Conservation (phyloP, 164 flowering plant species). For the Liriodendron chinense region DNA sequence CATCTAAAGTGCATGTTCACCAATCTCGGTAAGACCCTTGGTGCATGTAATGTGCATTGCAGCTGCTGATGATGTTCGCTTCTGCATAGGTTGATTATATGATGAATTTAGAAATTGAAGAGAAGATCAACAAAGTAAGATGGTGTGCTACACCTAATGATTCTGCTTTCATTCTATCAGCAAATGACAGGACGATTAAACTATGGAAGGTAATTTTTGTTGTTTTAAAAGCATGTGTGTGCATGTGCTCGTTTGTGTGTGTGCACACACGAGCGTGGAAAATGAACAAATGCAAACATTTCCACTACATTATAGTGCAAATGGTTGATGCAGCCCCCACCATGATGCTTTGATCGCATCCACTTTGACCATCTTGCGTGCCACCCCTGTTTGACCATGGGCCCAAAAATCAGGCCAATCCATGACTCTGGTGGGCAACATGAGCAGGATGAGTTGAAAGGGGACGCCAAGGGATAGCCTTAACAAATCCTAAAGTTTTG, state of each 20-base stretch:
- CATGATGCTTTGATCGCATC: no score
- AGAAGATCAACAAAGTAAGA: slow-evolving; percentile 65
- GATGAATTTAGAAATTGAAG: slow-evolving; percentile 82
- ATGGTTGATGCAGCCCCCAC: no score
- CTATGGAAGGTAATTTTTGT: slow-evolving; percentile 62
- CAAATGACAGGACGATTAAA: slow-evolving; percentile 78
- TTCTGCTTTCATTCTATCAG: slow-evolving; percentile 54
- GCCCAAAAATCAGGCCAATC: no score
- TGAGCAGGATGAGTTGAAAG: no score
- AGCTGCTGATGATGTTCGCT: slow-evolving; percentile 13
- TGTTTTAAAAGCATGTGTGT: neutral
- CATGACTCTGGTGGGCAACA: no score
- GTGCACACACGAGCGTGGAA: no score
- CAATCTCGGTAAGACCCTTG: neutral
- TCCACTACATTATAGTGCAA: no score
- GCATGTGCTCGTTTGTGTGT: neutral
- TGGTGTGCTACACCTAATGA: slow-evolving; percentile 59
- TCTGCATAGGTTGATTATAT: slow-evolving; percentile 68
- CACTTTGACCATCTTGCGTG: no score
- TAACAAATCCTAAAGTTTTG: no score
- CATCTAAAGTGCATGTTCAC: neutral
- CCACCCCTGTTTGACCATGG: no score
- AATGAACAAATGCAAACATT: no score
- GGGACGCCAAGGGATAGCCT: no score
- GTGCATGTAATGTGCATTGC: slow-evolving; percentile 4